Conservation (phyloP, 78 protist genomes). For the Protostelium mycophagum region DNA sequence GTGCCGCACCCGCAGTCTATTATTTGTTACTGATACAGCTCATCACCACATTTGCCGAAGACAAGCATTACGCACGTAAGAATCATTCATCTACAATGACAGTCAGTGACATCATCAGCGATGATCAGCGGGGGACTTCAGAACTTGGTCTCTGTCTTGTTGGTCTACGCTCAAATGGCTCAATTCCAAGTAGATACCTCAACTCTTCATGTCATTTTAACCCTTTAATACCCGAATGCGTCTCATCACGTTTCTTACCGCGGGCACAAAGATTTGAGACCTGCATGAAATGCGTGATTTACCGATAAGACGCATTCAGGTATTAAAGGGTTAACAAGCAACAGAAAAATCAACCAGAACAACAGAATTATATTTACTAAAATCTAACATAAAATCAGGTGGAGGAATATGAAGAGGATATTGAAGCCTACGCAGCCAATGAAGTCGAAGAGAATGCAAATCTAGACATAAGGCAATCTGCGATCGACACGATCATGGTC, state of each 20-base stretch:
- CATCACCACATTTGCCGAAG: background rate
- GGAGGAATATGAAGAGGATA: background rate
- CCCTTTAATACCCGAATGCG: too few relatives aligned
- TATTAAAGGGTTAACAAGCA: too few relatives aligned
- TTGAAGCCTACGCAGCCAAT: background rate
- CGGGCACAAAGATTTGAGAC: too few relatives aligned
- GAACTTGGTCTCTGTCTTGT: background rate
- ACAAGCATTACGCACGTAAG: background rate
- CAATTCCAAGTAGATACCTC: background rate
- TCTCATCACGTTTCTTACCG: too few relatives aligned
- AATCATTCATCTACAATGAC: background rate
- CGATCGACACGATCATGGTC: background rate
- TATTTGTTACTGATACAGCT: background rate
- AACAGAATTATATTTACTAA: too few relatives aligned
- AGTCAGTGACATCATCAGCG: background rate
- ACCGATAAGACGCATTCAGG: too few relatives aligned
- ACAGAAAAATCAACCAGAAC: too few relatives aligned
- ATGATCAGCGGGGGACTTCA: background rate
- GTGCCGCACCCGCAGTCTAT: background rate
- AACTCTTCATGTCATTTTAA: too few relatives aligned
- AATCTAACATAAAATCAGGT: background rate
- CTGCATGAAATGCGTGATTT: too few relatives aligned
- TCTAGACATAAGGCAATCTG: background rate
- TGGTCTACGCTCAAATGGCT: background rate
- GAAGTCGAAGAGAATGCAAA: background rate